phyloP scores from a whole-genome alignment of 2,329 filamentous ascomycete genomes.

The Aspergillus floridensis region DNA sequence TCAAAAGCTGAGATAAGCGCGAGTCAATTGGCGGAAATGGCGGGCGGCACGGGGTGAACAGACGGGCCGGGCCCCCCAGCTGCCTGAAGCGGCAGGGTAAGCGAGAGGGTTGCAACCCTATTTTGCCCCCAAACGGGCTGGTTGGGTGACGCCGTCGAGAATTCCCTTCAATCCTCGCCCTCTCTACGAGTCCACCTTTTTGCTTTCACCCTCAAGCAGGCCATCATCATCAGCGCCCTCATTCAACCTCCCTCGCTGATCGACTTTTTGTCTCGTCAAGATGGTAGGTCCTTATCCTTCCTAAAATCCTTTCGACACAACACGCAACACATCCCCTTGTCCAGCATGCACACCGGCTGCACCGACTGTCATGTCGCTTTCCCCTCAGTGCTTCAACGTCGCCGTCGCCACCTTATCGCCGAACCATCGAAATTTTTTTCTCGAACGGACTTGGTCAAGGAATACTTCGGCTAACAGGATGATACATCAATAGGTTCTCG shows the following conservation, averaged over 20 bases:
- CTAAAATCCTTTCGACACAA: neutral
- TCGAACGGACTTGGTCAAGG: neutral
- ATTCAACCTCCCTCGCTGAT: conserved; percentile 43
- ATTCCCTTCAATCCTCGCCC: conserved; percentile 37
- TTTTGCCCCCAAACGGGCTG: conserved; percentile 27
- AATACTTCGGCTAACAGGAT: conserved; percentile 19
- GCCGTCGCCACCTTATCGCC: conserved; percentile 14
- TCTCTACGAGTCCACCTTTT: conserved; percentile 35
- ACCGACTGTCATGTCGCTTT: neutral
- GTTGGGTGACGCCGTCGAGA: conserved; percentile 26
- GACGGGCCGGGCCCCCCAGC: neutral
- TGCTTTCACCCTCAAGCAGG: conserved; percentile 36
- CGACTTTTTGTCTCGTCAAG: conserved; percentile 42
- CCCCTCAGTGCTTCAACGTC: conserved; percentile 15
- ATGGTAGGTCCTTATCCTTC: conserved; percentile 38
- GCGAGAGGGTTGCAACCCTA: conserved; percentile 44
- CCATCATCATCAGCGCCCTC: conserved; percentile 42
- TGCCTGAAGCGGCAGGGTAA: conserved; percentile 30
- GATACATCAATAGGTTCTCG: conserved; percentile 76
- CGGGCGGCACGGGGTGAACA: neutral
- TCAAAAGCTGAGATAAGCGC: conserved; percentile 5
- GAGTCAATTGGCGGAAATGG: neutral
- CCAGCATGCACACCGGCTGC: neutral
- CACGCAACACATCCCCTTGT: neutral
- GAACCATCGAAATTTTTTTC: conserved; percentile 6